A percentile compares a stretch with the other conserved stretches of the same genome.
These are phyloP conservation scores for Brasilioporus rufonigricans DNA, from an alignment of 768 basidiomycete genomes.

Conservation along the genomic window DNA sequence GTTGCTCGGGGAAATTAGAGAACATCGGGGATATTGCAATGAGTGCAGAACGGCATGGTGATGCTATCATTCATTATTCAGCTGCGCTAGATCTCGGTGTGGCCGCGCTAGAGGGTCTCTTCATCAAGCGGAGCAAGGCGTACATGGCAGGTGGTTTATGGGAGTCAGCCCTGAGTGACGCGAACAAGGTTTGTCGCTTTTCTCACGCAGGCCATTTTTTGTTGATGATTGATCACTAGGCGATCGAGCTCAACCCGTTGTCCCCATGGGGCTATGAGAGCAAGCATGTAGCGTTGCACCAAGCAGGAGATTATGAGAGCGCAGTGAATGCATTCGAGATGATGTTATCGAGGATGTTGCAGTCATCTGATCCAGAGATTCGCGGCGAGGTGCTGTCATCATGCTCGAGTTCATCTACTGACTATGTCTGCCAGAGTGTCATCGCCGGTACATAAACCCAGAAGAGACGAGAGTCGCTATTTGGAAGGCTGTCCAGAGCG, in stretches of 20 bases:
- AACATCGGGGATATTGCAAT: not conserved
- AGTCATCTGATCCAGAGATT: not conserved
- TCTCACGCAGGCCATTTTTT: not conserved
- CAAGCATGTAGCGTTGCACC: not conserved
- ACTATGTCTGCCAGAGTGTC: not conserved
- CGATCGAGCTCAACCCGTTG: not conserved
- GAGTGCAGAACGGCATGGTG: not conserved
- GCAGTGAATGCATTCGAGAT: not conserved
- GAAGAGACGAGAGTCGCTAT: not conserved
- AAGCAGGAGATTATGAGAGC: not conserved
- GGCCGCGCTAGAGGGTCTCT: not conserved
- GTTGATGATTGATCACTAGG: not conserved
- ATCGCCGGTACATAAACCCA: not conserved
- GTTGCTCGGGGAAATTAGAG: not conserved
- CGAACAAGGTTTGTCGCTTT: not conserved
- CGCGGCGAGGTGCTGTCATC: not conserved
- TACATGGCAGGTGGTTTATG: not conserved
- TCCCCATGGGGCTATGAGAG: not conserved
- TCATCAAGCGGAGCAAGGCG: conserved; percentile 8
- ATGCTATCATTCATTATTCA: not conserved
- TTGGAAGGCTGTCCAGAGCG: not conserved
- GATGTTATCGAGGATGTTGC: not conserved
- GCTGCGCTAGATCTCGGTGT: not conserved
- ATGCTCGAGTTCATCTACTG: not conserved
- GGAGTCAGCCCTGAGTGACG: conserved; percentile 1